Evolutionary conservation across 2,329 filamentous ascomycete species (phyloP).

Genomic region (Trichoderma koningiopsis): DNA sequence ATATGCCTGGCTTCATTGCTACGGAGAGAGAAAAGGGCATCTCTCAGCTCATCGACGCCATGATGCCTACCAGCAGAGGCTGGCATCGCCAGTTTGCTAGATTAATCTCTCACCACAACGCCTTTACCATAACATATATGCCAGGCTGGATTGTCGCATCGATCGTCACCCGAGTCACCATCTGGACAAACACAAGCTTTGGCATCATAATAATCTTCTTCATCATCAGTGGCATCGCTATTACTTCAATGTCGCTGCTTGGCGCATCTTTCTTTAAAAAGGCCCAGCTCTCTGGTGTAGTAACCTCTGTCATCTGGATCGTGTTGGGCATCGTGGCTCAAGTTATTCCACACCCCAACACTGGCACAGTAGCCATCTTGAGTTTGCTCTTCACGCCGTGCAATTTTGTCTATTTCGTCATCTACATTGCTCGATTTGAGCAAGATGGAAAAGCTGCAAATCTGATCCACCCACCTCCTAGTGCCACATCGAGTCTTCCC

Average conservation of each 20-base stretch:
- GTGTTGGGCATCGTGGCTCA: constrained; percentile 77
- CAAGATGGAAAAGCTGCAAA: constrained; percentile 59
- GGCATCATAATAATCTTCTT: constrained; percentile 70
- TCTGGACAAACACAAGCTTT: constrained; percentile 51
- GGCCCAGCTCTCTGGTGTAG: constrained; percentile 78
- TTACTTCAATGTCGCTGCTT: constrained; percentile 75
- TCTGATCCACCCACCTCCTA: constrained; percentile 60
- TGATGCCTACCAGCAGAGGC: constrained; percentile 65
- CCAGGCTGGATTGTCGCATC: constrained; percentile 43
- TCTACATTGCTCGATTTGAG: constrained; percentile 73
- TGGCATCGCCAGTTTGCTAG: constrained; percentile 46
- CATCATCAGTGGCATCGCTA: constrained; percentile 69
- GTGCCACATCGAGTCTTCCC: constrained; percentile 64
- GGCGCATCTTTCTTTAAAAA: constrained; percentile 78
- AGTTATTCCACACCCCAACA: constrained; percentile 62
- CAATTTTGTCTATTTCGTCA: constrained; percentile 77
- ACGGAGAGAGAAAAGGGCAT: constrained; percentile 71
- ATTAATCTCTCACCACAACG: constrained; percentile 62
- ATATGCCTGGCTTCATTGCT: constrained; percentile 70
- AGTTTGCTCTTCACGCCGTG: constrained; percentile 79
- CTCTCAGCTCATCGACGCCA: constrained; percentile 73
- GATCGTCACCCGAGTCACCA: constrained; percentile 38
- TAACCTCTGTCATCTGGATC: constrained; percentile 68
- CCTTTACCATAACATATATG: constrained; percentile 69
- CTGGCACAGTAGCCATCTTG: constrained; percentile 64